phyloP scores from a whole-genome alignment of 768 basidiomycete species.

The Russula sp. region DNA sequence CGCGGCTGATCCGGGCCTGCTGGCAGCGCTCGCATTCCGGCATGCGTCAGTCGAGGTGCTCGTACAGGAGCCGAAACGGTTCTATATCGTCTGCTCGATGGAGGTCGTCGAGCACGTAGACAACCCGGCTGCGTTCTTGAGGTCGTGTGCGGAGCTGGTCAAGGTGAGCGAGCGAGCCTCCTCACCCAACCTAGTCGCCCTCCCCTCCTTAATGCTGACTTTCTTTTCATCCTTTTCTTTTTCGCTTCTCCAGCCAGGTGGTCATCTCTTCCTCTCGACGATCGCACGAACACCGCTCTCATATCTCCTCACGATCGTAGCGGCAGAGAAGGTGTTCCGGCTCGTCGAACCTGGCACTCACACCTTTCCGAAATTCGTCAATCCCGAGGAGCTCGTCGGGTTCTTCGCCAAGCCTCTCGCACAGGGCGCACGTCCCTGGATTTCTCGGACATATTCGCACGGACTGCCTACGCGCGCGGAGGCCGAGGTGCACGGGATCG shows the following conservation, averaged over 20 bases:
- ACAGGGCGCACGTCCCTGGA: conserved; percentile 43
- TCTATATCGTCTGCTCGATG: conserved; percentile 94
- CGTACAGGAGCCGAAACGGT: conserved; percentile 55
- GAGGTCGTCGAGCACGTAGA: conserved; percentile 98
- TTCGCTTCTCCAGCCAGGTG: conserved; percentile 63
- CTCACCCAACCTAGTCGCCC: background rate
- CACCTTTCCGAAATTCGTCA: conserved; percentile 84
- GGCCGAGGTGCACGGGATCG: conserved; percentile 73
- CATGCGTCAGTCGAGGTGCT: conserved; percentile 74
- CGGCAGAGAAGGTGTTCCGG: conserved; percentile 78
- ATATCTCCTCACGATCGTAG: conserved; percentile 59
- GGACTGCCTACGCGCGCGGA: conserved; percentile 53
- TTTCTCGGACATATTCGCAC: conserved; percentile 43
- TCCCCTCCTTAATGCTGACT: background rate
- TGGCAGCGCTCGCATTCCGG: conserved; percentile 51
- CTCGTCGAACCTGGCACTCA: conserved; percentile 87
- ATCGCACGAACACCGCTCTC: conserved; percentile 80
- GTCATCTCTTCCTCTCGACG: conserved; percentile 92
- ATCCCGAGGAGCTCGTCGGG: conserved; percentile 73
- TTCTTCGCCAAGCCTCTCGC: conserved; percentile 67
- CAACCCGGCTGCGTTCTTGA: conserved; percentile 79
- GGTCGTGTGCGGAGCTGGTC: conserved; percentile 74
- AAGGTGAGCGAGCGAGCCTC: conserved; percentile 50
- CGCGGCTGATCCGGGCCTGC: conserved; percentile 60
- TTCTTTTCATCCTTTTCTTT: background rate